Conservation (phyloP, 352 stramenopile genomes). For the Pythium myriotylum region DNA sequence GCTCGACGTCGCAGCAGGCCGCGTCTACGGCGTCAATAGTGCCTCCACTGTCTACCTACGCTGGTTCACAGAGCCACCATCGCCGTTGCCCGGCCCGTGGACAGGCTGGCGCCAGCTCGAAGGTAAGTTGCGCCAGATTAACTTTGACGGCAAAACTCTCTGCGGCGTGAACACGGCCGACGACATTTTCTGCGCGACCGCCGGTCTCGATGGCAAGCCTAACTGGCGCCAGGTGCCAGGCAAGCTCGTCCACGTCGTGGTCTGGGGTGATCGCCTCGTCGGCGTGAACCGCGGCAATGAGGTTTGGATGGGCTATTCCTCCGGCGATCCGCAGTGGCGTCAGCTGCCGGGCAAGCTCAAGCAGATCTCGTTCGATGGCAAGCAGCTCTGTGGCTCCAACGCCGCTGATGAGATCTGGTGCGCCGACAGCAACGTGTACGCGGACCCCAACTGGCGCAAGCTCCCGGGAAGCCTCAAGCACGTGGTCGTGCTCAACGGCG, state of each 20-base stretch:
- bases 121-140: conserved; percentile 24
- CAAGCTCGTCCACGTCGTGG: conserved; percentile 25
- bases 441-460: conserved; percentile 26
- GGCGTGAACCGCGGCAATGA: conserved; percentile 26
- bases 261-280: conserved; percentile 31
- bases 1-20: conserved; percentile 27
- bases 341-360: conserved; percentile 23
- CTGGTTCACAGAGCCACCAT: conserved; percentile 18
- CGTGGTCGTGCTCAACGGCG: conserved; percentile 33
- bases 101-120: conserved; percentile 18
- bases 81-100: not conserved
- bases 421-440: conserved; percentile 25
- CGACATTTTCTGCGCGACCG: conserved; percentile 24
- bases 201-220: conserved; percentile 19
- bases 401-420: conserved; percentile 28
- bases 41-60: conserved; percentile 11
- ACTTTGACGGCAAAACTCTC: conserved; percentile 26
- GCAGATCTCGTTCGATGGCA: conserved; percentile 33
- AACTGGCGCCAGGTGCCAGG: conserved; percentile 29
- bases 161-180: conserved; percentile 14
- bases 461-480: conserved; percentile 29
- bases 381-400: conserved; percentile 32
- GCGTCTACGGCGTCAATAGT: conserved; percentile 15
- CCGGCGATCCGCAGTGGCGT: conserved; percentile 14
- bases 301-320: conserved; percentile 18